These are phyloP conservation scores for Hordeum pubiflorum DNA, from an alignment of 202 grass and related monocot species.

Conservation along the genomic window DNA sequence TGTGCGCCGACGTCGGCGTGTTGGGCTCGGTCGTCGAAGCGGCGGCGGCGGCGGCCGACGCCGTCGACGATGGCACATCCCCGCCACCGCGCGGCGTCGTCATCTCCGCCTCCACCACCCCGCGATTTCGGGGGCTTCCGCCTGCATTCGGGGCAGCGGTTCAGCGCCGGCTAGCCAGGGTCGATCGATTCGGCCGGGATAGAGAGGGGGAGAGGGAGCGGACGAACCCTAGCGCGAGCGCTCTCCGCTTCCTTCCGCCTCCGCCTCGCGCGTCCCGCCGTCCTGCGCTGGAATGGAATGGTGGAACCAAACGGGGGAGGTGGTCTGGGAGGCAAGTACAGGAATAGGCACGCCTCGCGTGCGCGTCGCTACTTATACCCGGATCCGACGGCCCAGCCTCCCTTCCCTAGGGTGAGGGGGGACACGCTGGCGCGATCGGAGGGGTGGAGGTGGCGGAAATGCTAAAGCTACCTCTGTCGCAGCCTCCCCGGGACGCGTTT, in stretches of 20 bases:
- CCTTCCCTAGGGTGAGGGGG: background rate
- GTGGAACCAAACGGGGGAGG: constrained; percentile 31
- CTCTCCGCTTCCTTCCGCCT: constrained; percentile 24
- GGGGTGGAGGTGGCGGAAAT: background rate
- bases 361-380: constrained; percentile 32
- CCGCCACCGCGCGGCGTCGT: constrained; percentile 43
- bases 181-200: background rate
- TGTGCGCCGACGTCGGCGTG: constrained; percentile 19
- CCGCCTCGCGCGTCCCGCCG: constrained; percentile 27
- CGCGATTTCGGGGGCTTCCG: background rate
- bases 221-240: constrained; percentile 21
- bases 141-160: constrained; percentile 27
- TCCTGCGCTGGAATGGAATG: constrained; percentile 7
- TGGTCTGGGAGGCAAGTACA: constrained; percentile 9
- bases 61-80: constrained; percentile 20
- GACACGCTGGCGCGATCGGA: background rate
- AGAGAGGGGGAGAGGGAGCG: background rate
- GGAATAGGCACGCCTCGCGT: constrained; percentile 26
- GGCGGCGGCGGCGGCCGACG: background rate
- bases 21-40: constrained; percentile 22
- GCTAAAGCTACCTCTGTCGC: background rate
- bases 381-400: constrained; percentile 24
- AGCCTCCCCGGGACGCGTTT: background rate
- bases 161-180: background rate
- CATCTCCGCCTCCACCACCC: constrained; percentile 23